phyloP scores from a whole-genome alignment of 768 basidiomycete species.

The Termitomyces sp. region DNA sequence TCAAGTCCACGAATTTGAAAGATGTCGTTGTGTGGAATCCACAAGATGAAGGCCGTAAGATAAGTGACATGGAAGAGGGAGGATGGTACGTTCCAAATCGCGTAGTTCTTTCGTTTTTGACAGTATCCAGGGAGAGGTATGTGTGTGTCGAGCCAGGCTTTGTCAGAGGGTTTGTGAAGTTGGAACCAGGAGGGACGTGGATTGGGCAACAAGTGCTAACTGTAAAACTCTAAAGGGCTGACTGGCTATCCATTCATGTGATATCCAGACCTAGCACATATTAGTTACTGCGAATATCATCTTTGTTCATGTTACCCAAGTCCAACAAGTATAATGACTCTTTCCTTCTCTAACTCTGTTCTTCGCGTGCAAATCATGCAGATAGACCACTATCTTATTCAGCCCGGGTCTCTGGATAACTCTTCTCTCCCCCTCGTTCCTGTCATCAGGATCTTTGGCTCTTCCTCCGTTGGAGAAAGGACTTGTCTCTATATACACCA shows the following conservation, averaged over 20 bases:
- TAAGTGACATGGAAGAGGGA: slow-evolving; percentile 85
- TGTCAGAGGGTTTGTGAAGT: slow-evolving; percentile 65
- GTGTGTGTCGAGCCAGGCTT: slow-evolving; percentile 92
- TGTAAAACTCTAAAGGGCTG: slow-evolving; percentile 8
- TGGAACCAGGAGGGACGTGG: slow-evolving; percentile 70
- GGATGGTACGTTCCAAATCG: slow-evolving; percentile 62
- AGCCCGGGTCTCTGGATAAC: slow-evolving; percentile 64
- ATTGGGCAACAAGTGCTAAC: slow-evolving; percentile 70
- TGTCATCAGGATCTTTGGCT: slow-evolving; percentile 82
- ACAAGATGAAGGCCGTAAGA: slow-evolving; percentile 62
- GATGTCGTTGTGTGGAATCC: slow-evolving; percentile 98
- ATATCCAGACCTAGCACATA: too few species aligned
- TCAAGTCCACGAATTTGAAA: slow-evolving; percentile 55
- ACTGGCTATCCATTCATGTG: too few species aligned
- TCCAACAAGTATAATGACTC: neutral
- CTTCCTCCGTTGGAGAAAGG: slow-evolving; percentile 70
- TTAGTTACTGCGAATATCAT: too few species aligned
- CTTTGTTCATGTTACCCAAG: too few species aligned
- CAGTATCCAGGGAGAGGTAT: slow-evolving; percentile 60
- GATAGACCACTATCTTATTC: slow-evolving; percentile 61
- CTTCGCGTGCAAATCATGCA: slow-evolving; percentile 45
- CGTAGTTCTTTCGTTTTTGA: neutral
- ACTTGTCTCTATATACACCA: slow-evolving; percentile 91
- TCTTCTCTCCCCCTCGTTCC: slow-evolving; percentile 63
- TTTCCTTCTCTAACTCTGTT: neutral